Base-by-base conservation (phyloP, 371 early-diverging fungal genomes). In the Cokeromyces recurvatus region DNA sequence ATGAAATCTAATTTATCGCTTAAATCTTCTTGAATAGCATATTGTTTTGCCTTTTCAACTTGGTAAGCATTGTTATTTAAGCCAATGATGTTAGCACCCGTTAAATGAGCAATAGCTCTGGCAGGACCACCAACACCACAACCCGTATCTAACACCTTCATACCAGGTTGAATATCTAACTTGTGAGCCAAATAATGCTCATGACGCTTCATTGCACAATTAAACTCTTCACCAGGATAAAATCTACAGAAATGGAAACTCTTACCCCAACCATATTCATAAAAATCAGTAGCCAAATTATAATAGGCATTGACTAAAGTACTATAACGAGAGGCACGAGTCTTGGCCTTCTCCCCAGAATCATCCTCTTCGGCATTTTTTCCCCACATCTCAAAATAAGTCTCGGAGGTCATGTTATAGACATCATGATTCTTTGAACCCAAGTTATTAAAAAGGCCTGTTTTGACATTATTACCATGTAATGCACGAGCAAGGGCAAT, bases 21-120 rank as follows among this genome's bases (percentile, higher is more conserved):
- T 17, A 91, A 71, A 19, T 82, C 82, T 36, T 64, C 59, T 53
- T 76, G 75, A 43, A 63, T 61, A 45, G 90, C 83, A 48, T 91
- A 85, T 35, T 78, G 71, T 19, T 57, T 61, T 39, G 89, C 90
- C 9, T 91, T 79, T 49, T 82, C 65, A 43, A 94, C 79, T 68
- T 94, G 95, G 62, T 94, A 94, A 39, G 86, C 87, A 62, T 94
- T 94, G 79, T 94, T 94, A 77, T 94, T 94, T 42, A 94, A 63
- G 7, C 93, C 93, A 4, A 86, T 87, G 50, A 94, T 71, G 51
- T 85, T 82, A 24, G 91, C 90, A 12, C 91, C 93, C 16, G 87
- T 79, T 58, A 92, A 88, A 53, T 84, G 80, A 38, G 83, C 79
- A 57, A 92, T 88, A 55, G 92, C 92, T 40, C 95, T 85, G 24